These are phyloP conservation scores for Cladosporium sp. DNA, from an alignment of 2,329 filamentous ascomycete species.

Conservation along the genomic window DNA sequence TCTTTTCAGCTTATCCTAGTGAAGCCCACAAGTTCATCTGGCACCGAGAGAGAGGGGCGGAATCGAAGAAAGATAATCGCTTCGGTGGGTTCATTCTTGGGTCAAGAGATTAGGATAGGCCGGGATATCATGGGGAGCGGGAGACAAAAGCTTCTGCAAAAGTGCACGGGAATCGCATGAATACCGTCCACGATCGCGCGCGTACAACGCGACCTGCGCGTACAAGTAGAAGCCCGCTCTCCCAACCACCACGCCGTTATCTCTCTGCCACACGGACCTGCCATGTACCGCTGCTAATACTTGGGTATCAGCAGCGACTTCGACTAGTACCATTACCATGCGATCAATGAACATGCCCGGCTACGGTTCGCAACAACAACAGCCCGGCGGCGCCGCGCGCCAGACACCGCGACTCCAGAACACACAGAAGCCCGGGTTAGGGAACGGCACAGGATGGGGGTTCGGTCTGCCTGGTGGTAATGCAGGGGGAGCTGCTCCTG, in stretches of 20 bases:
- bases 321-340: constrained; percentile 31
- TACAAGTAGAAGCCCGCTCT: too few relatives aligned
- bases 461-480: constrained; percentile 42
- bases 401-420: constrained; percentile 27
- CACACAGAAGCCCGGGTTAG: constrained; percentile 33
- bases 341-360: constrained; percentile 47
- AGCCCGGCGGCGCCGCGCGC: constrained; percentile 14
- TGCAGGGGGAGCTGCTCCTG: constrained; percentile 36
- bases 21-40: too few relatives aligned
- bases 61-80: background rate
- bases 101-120: too few relatives aligned
- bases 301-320: background rate
- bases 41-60: background rate
- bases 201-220: background rate
- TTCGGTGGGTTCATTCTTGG: background rate
- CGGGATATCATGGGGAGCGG: too few relatives aligned
- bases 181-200: background rate
- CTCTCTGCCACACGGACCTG: too few relatives aligned
- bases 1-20: too few relatives aligned
- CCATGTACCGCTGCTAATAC: too few relatives aligned
- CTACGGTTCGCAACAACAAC: constrained; percentile 36
- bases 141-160: too few relatives aligned
- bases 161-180: background rate
- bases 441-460: constrained; percentile 51
- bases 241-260: background rate